Base-by-base conservation (phyloP, 106 monocot species). In the Allium sativum region DNA sequence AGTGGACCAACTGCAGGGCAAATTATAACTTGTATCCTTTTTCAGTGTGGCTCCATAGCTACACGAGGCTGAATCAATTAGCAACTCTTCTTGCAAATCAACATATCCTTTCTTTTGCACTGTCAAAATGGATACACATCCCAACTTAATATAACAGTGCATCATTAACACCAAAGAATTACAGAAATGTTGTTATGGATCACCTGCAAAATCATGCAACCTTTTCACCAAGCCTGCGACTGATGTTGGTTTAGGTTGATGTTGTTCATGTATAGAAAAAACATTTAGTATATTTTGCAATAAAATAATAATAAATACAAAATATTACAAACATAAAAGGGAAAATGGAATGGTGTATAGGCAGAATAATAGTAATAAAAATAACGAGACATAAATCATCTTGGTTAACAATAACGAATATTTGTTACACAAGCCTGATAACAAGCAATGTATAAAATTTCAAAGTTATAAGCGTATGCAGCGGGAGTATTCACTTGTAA, bases 171-270 rank as follows among this genome's bases (percentile, higher is more conserved):
- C 21, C n/a, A 64, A 50, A 51, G 16, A 64, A 64, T 48, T 10
- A 13, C 15, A 64, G 51, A 64, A n/a, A n/a, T n/a, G 7, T 21
- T 22, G 12, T 48, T 46, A 5, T 1, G 43, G 15, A 21, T 12
- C 21, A 64, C 96, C 87, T 84, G 96, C 80, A 76, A 91, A 72
- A 31, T 84, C 82, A 55, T 98, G 96, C 48, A 98, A 70, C 53
- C 62, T 81, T 64, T 72, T 98, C 54, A 98, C 87, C 31, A 98
- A 74, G 51, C 63, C 88, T 55, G 96, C 84, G 65, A 91, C 82
- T 40, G 88, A 68, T 59, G 91, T 78, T 52, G 88, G 45, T 73
- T 73, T 92, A 61, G 74, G 50, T 13, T 79, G 79, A 40, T n/a
- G 64, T 50, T 64, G 48, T 22, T 64, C 47, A 19, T 64, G 13